Evolutionary conservation across 108 stramenopile species (phyloP).

Genomic region (Cyclotella atomus): DNA sequence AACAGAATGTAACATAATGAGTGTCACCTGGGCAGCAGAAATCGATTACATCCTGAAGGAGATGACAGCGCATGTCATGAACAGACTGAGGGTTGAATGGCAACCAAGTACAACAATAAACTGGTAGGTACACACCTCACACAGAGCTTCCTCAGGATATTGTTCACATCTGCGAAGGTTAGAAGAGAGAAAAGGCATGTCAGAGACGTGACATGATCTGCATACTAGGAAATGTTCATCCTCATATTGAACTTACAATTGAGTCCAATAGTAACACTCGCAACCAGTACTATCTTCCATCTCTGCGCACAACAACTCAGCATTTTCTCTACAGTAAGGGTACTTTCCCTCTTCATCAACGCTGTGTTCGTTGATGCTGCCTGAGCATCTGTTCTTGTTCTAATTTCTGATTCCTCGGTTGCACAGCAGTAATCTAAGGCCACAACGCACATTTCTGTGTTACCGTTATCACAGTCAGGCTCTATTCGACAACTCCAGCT

Average conservation of each 20-base stretch:
- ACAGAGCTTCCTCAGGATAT: background rate
- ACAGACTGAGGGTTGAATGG: no score
- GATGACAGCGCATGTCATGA: no score
- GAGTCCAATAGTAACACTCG: background rate
- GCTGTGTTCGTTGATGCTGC: background rate
- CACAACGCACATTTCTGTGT: slow-evolving; percentile 3
- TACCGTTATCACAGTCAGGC: slow-evolving; percentile 5
- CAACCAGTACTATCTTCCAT: background rate
- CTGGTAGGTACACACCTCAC: no score
- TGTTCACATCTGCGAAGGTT: background rate
- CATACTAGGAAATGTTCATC: background rate
- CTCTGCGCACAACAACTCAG: background rate
- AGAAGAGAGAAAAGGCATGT: background rate
- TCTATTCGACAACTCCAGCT: slow-evolving; percentile 2
- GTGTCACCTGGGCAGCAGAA: background rate
- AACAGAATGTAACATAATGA: background rate
- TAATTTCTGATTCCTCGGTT: background rate
- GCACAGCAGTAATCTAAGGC: slow-evolving; percentile 8
- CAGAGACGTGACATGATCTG: background rate
- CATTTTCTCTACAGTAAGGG: background rate
- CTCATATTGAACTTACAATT: background rate
- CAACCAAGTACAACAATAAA: no score
- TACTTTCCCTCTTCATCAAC: slow-evolving; percentile 8
- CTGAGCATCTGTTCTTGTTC: background rate
- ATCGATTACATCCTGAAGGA: background rate